These are phyloP conservation scores for Camelina sativa DNA, from an alignment of 345 rosid genomes.

Conservation along the genomic window DNA sequence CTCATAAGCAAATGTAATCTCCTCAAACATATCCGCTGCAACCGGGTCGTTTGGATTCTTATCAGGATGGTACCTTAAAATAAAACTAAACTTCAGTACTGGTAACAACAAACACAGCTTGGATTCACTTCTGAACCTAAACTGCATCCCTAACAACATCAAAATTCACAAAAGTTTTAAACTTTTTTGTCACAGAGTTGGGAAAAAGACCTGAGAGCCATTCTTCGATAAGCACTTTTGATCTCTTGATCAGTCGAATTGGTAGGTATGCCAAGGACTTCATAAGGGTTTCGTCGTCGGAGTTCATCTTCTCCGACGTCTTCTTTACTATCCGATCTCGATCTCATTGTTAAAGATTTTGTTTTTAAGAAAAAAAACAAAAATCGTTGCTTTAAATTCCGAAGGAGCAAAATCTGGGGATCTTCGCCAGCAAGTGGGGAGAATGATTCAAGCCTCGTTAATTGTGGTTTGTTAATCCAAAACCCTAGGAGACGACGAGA, in stretches of 20 bases:
- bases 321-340: slow-evolving; percentile 65
- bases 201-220: slow-evolving; percentile 83
- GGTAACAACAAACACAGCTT: background rate
- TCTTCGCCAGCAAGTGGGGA: slow-evolving; percentile 38
- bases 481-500: slow-evolving; percentile 37
- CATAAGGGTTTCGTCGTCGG: slow-evolving; percentile 85
- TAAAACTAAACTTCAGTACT: slow-evolving; percentile 9
- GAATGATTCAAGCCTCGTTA: slow-evolving; percentile 43
- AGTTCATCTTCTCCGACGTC: slow-evolving; percentile 57
- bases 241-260: slow-evolving; percentile 90
- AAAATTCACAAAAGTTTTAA: background rate
- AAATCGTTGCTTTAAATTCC: slow-evolving; percentile 10
- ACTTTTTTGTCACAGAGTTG: background rate
- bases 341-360: too few species aligned
- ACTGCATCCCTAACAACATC: background rate
- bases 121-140: background rate
- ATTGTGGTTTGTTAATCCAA: slow-evolving; percentile 23
- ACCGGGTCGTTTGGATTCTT: slow-evolving; percentile 90
- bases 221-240: slow-evolving; percentile 83
- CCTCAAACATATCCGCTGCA: slow-evolving; percentile 90
- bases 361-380: background rate
- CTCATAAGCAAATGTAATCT: slow-evolving; percentile 85
- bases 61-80: slow-evolving; percentile 94
- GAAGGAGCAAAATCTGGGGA: slow-evolving; percentile 26
- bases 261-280: slow-evolving; percentile 73